Conservation (phyloP, 2,329 filamentous ascomycete genomes). For the Calonectria pseudoturangicola region DNA sequence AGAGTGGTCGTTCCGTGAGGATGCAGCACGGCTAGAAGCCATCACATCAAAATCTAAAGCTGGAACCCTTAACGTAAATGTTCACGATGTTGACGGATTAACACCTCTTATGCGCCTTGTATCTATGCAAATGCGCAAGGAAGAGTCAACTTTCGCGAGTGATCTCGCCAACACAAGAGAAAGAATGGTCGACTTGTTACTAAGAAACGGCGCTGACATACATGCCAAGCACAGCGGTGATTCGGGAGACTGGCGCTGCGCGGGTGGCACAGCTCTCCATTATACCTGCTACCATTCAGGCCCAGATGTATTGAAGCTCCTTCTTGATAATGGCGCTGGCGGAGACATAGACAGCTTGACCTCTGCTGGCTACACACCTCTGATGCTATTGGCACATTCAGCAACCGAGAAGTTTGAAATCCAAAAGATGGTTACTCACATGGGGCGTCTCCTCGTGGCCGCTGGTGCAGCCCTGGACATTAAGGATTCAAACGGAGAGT, state of each 20-base stretch:
- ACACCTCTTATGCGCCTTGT: constrained; percentile 25
- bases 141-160: background rate
- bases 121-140: background rate
- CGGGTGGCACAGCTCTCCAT: constrained; percentile 21
- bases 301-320: background rate
- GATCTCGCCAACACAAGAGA: background rate
- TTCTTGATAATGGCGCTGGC: constrained; percentile 19
- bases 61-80: constrained; percentile 8
- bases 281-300: constrained; percentile 30
- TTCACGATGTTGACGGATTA: constrained; percentile 17
- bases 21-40: constrained; percentile 14
- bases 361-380: constrained; percentile 15
- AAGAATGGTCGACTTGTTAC: constrained; percentile 11
- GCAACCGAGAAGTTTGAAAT: background rate
- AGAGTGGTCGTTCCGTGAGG: constrained; percentile 16
- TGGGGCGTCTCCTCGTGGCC: constrained; percentile 22
- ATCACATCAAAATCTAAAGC: constrained; percentile 7
- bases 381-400: constrained; percentile 25
- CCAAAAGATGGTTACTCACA: background rate
- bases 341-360: constrained; percentile 21
- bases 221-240: constrained; percentile 17
- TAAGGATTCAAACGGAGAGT: constrained; percentile 2
- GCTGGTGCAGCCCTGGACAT: constrained; percentile 6
- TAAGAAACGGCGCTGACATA: constrained; percentile 22
- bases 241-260: background rate